Conservation (phyloP, 73 alveolate genomes). For the Symbiodinium natans region DNA sequence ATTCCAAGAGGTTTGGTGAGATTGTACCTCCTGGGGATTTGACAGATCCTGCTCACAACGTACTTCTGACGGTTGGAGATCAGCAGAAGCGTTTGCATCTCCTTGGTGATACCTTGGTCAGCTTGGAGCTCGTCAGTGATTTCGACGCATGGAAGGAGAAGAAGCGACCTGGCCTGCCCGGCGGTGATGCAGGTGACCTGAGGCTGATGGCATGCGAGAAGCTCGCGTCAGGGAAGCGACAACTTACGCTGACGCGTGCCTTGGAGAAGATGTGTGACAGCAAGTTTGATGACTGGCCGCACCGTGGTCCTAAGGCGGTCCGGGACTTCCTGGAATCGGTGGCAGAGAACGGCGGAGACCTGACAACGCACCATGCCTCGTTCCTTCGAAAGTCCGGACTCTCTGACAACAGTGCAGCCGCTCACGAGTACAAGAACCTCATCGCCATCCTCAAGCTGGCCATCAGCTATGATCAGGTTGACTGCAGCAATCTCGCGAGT, state of each 20-base stretch:
- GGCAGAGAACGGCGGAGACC: slow-evolving; percentile 22
- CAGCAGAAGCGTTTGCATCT: background rate
- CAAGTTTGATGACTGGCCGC: slow-evolving; percentile 29
- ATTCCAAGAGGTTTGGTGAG: slow-evolving; percentile 35
- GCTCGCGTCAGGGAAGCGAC: slow-evolving; percentile 17
- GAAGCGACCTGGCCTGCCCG: slow-evolving; percentile 51
- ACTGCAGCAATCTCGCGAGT: background rate
- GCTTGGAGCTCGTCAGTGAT: slow-evolving; percentile 6
- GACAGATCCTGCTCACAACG: background rate
- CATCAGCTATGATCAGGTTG: slow-evolving; percentile 40
- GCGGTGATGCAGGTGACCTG: slow-evolving; percentile 48
- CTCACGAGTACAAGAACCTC: slow-evolving; percentile 21
- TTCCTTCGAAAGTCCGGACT: background rate
- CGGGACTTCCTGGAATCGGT: slow-evolving; percentile 4
- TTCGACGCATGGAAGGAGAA: slow-evolving; percentile 9
- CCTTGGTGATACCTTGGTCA: background rate
- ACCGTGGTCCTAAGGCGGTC: slow-evolving; percentile 21
- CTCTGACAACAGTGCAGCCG: slow-evolving; percentile 19
- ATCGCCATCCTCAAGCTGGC: background rate
- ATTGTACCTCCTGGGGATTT: background rate
- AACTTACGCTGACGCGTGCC: background rate
- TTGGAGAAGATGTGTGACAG: background rate
- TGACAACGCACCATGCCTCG: background rate
- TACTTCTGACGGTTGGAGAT: background rate
- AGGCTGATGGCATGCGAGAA: background rate